A percentile compares a stretch with the other conserved stretches of the same genome.
Evolutionary conservation across 2,329 filamentous ascomycete genomes (phyloP).

Genomic region (Trichoderma asperellum): DNA sequence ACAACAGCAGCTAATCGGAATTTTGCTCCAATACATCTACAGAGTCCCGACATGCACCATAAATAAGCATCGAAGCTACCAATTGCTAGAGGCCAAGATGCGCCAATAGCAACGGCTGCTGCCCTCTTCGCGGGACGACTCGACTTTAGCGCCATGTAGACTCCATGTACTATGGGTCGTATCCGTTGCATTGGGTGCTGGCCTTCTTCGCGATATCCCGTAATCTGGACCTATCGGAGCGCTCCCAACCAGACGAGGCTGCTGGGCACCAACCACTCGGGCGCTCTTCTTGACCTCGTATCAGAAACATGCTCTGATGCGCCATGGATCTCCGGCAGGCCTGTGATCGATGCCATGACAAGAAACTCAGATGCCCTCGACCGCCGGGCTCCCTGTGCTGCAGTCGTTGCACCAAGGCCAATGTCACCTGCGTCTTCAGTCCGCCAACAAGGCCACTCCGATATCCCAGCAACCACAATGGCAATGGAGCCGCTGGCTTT

Average conservation of each 20-base stretch:
- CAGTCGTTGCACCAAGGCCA: conserved; percentile 48
- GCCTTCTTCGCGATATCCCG: neutral
- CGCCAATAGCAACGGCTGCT: conserved; percentile 17
- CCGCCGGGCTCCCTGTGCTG: conserved; percentile 43
- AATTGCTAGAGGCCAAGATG: neutral
- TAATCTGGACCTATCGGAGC: neutral
- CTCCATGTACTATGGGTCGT: conserved; percentile 26
- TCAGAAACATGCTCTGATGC: neutral
- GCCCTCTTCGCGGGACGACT: neutral
- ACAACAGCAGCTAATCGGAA: neutral
- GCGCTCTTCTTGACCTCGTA: neutral
- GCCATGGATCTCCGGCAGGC: conserved; percentile 37
- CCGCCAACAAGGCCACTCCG: conserved; percentile 40
- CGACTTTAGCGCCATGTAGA: conserved; percentile 28
- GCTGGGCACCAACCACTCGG: neutral
- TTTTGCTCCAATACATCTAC: neutral
- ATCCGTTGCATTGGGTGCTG: neutral
- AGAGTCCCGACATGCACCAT: neutral
- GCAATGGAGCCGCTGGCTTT: conserved; percentile 25
- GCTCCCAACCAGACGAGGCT: neutral
- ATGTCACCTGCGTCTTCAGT: conserved; percentile 48
- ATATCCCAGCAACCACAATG: neutral
- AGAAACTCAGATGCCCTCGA: conserved; percentile 53
- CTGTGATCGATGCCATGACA: conserved; percentile 52
- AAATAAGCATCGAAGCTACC: neutral